Percentiles rank a stretch among this genome's conserved stretches.
phyloP scores from a whole-genome alignment of 1,139 yeast species.

The Geotrichum aggregatum region DNA sequence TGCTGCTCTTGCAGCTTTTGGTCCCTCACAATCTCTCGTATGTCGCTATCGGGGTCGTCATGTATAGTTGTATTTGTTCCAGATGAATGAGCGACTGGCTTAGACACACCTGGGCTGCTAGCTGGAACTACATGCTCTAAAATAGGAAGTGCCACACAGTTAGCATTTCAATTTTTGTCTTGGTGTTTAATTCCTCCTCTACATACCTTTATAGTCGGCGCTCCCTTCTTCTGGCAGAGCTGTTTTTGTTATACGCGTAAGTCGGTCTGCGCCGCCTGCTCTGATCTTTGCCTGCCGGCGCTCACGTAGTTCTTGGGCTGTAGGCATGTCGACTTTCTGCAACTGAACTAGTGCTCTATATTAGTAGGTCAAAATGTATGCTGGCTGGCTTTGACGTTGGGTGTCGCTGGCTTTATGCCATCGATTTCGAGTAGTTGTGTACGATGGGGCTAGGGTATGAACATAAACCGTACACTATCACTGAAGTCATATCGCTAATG shows the following conservation, averaged over 20 bases:
- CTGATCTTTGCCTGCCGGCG: constrained; percentile 39
- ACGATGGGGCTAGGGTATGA: too few species aligned
- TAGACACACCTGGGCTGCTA: neutral
- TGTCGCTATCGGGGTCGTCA: constrained; percentile 18
- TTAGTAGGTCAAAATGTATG: too few species aligned
- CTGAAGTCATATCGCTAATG: too few species aligned
- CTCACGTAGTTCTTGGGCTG: constrained; percentile 36
- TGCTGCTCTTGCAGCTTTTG: neutral
- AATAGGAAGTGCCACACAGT: neutral
- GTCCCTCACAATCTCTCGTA: constrained; percentile 13
- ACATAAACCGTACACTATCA: too few species aligned
- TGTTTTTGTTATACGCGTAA: constrained; percentile 38
- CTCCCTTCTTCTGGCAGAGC: constrained; percentile 15
- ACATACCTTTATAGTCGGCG: constrained; percentile 13
- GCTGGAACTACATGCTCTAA: constrained; percentile 3
- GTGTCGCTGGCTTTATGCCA: too few species aligned
- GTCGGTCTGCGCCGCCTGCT: constrained; percentile 37
- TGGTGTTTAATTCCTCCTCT: too few species aligned
- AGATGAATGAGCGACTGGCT: neutral
- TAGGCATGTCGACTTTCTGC: too few species aligned
- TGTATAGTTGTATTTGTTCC: neutral
- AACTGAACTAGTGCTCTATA: too few species aligned
- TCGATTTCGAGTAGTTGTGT: too few species aligned
- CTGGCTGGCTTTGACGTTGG: too few species aligned
- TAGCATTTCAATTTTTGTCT: neutral